Conservation (phyloP, 371 early-diverging fungal genomes). For the Apophysomyces sp. region DNA sequence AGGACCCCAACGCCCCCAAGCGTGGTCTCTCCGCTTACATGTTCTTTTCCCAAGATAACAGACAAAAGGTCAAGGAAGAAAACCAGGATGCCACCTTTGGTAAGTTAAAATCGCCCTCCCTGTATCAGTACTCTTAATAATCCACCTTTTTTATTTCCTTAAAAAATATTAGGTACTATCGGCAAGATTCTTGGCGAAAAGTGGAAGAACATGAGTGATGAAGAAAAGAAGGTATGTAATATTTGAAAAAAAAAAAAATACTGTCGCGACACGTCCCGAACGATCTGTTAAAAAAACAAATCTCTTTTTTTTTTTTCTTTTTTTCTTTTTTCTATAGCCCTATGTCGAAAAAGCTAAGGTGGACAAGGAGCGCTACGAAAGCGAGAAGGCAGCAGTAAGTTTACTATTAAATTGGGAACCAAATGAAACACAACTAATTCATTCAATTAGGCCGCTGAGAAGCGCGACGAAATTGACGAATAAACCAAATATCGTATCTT, state of each 20-base stretch:
- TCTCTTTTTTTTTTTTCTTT: conserved; percentile 1
- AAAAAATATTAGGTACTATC: conserved; percentile 50
- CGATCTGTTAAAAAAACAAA: neutral
- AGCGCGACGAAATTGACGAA: neutral
- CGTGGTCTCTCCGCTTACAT: conserved; percentile 77
- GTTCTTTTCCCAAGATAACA: conserved; percentile 71
- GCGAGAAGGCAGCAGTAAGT: conserved; percentile 60
- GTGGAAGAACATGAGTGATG: conserved; percentile 70
- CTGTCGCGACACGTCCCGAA: neutral
- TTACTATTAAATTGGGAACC: neutral
- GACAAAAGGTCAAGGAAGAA: conserved; percentile 62
- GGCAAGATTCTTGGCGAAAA: conserved; percentile 75
- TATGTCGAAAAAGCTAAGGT: conserved; percentile 53
- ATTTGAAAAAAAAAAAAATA: neutral
- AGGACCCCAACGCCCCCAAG: conserved; percentile 79
- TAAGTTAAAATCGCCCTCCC: conserved; percentile 17
- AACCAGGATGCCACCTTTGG: conserved; percentile 77
- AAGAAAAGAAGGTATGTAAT: conserved; percentile 52
- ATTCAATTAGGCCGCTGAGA: neutral
- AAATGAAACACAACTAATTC: neutral
- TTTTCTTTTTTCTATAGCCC: conserved; percentile 31
- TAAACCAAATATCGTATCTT: neutral
- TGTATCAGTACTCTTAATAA: neutral
- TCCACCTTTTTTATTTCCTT: neutral
- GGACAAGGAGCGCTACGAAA: conserved; percentile 78